A percentile compares a stretch with the other conserved stretches of the same genome.
These are phyloP conservation scores for Ceratocystis cubensis DNA, from an alignment of 2,329 filamentous ascomycete genomes.

Conservation along the genomic window DNA sequence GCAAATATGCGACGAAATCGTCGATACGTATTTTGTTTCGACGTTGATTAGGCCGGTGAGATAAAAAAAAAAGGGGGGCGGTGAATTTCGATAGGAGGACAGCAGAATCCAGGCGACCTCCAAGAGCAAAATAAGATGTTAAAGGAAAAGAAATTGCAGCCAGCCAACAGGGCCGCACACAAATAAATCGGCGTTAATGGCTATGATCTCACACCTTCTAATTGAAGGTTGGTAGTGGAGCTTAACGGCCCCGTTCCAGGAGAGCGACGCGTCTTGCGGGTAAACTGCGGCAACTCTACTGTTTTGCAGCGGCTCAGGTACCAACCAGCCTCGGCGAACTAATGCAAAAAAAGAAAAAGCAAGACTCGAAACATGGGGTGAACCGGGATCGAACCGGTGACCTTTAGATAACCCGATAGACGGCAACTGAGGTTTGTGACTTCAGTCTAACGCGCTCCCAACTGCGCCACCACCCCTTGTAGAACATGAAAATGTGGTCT, in stretches of 20 bases:
- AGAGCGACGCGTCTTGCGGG: not conserved
- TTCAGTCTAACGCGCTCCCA: slow-evolving; percentile 22
- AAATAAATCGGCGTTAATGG: not conserved
- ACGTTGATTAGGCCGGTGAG: not conserved
- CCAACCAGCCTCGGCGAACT: not conserved
- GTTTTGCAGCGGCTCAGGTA: not conserved
- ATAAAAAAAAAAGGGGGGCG: not conserved
- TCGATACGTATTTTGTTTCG: not conserved
- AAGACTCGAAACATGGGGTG: slow-evolving; percentile 7
- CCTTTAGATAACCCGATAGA: slow-evolving; percentile 20
- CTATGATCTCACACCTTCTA: slow-evolving; percentile 9
- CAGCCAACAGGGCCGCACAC: not conserved
- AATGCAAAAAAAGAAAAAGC: not conserved
- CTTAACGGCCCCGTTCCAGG: not conserved
- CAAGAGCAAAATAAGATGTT: not conserved
- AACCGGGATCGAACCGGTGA: slow-evolving; percentile 21
- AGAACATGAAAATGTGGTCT: no score
- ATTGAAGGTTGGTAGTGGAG: slow-evolving; percentile 7
- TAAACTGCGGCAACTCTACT: not conserved
- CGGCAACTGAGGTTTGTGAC: slow-evolving; percentile 17
- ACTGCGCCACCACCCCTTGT: slow-evolving; percentile 19
- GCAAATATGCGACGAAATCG: not conserved
- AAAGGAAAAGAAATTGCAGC: not conserved
- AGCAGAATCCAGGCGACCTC: not conserved
- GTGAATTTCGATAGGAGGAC: not conserved